phyloP scores from a whole-genome alignment of 768 basidiomycete species.

The Tricholoma sp. region DNA sequence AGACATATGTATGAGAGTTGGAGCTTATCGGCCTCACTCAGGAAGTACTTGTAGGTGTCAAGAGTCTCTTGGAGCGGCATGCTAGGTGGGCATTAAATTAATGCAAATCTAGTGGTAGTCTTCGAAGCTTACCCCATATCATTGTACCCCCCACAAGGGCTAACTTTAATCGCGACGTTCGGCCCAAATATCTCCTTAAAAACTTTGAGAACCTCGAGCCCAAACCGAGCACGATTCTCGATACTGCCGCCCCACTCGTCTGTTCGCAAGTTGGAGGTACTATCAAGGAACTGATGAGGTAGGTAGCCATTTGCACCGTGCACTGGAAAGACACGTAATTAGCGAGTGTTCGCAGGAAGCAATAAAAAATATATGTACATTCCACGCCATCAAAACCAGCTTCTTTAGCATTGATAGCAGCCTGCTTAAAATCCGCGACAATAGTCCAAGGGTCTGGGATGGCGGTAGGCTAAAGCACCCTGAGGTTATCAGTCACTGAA shows the following conservation, averaged over 20 bases:
- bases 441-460: slow-evolving; percentile 36
- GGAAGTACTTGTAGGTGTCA: slow-evolving; percentile 36
- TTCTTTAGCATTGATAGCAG: slow-evolving; percentile 42
- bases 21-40: slow-evolving; percentile 35
- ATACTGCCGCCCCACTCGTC: slow-evolving; percentile 58
- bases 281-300: slow-evolving; percentile 47
- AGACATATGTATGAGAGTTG: slow-evolving; percentile 27
- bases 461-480: slow-evolving; percentile 26
- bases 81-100: slow-evolving; percentile 10
- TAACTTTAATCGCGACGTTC: slow-evolving; percentile 41
- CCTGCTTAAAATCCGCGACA: slow-evolving; percentile 35
- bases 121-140: slow-evolving; percentile 32
- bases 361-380: slow-evolving; percentile 20
- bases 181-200: slow-evolving; percentile 34
- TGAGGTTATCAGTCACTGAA: neutral
- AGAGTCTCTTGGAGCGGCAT: slow-evolving; percentile 42
- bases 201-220: slow-evolving; percentile 45
- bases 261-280: slow-evolving; percentile 43
- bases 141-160: slow-evolving; percentile 39
- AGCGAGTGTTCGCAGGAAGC: neutral
- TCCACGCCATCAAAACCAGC: slow-evolving; percentile 59
- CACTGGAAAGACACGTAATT: slow-evolving; percentile 19
- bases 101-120: neutral
- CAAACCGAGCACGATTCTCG: slow-evolving; percentile 54
- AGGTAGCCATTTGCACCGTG: slow-evolving; percentile 42